A percentile compares a stretch with the other conserved stretches of the same genome.
These are phyloP conservation scores for Oryza longistaminata DNA, from an alignment of 176 grass and related monocot species.

Conservation along the genomic window DNA sequence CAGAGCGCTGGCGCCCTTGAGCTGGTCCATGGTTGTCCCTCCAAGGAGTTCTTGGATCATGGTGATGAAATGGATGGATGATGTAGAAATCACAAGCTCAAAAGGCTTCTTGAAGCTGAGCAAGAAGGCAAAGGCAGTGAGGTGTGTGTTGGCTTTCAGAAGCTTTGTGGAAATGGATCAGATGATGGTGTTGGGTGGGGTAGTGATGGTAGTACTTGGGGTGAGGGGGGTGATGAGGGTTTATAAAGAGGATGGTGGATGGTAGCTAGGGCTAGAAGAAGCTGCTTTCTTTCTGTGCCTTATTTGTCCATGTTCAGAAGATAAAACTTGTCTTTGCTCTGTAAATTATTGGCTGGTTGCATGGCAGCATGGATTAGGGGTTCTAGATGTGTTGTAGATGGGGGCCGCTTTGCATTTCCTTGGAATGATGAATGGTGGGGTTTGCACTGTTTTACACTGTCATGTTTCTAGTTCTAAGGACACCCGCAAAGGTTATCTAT, in stretches of 20 bases:
- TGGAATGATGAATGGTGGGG: constrained; percentile 55
- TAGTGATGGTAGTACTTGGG: constrained; percentile 27
- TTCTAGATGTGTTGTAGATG: constrained; percentile 9
- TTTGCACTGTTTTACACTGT: constrained; percentile 14
- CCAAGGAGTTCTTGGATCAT: constrained; percentile 76
- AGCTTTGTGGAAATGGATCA: constrained; percentile 41
- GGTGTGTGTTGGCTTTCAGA: constrained; percentile 38
- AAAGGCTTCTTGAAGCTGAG: constrained; percentile 48
- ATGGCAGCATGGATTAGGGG: constrained; percentile 30
- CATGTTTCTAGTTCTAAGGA: constrained; percentile 48
- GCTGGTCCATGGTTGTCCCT: constrained; percentile 56
- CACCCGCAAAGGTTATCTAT: too few species aligned
- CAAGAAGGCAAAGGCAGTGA: constrained; percentile 28
- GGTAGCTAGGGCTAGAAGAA: constrained; percentile 9
- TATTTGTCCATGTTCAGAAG: constrained; percentile 39
- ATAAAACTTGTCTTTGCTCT: constrained; percentile 46
- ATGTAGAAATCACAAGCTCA: not conserved
- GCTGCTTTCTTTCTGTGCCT: constrained; percentile 42
- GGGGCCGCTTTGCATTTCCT: constrained; percentile 16
- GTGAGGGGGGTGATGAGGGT: constrained; percentile 1
- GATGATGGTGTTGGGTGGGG: constrained; percentile 17
- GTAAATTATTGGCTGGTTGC: constrained; percentile 46
- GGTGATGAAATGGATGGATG: constrained; percentile 29
- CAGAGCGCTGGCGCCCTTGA: constrained; percentile 21
- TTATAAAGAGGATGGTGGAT: constrained; percentile 49